Conservation (phyloP, 495 filamentous ascomycete genomes). For the Penicillium salamii region DNA sequence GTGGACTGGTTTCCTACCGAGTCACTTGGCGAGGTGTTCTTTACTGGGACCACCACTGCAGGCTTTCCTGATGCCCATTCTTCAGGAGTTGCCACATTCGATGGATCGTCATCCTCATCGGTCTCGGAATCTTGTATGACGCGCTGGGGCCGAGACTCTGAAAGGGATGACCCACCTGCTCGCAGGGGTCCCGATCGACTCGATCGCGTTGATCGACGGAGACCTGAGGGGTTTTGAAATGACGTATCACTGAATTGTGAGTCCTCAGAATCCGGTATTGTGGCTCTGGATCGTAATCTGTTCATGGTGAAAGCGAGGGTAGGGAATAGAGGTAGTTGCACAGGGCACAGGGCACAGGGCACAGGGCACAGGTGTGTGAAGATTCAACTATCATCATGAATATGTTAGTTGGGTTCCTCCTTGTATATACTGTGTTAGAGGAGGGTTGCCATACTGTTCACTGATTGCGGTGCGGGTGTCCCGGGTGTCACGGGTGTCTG, state of each 20-base stretch:
- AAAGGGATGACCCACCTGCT: conserved; percentile 23
- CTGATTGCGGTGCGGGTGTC: no score
- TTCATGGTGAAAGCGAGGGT: conserved; percentile 15
- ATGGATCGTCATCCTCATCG: conserved; percentile 14
- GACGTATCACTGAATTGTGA: conserved; percentile 14
- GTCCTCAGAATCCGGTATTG: conserved; percentile 26
- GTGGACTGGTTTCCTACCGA: conserved; percentile 37
- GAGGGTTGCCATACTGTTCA: no score
- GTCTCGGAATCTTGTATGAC: conserved; percentile 26
- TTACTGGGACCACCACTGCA: conserved; percentile 42
- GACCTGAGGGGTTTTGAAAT: conserved; percentile 15
- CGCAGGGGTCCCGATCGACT: conserved; percentile 22
- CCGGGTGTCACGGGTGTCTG: no score
- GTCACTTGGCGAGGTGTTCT: conserved; percentile 20
- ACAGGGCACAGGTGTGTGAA: no score
- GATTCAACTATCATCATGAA: no score
- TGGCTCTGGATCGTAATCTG: conserved; percentile 6
- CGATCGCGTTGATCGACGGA: conserved; percentile 16
- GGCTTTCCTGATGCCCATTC: conserved; percentile 4
- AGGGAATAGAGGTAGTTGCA: no score
- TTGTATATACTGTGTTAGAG: no score
- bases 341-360: no score
- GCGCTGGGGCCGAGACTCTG: conserved; percentile 10
- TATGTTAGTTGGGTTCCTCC: no score
- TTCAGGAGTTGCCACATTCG: not conserved